Conservation (phyloP, 495 filamentous ascomycete genomes). For the Aspergillus baeticus region DNA sequence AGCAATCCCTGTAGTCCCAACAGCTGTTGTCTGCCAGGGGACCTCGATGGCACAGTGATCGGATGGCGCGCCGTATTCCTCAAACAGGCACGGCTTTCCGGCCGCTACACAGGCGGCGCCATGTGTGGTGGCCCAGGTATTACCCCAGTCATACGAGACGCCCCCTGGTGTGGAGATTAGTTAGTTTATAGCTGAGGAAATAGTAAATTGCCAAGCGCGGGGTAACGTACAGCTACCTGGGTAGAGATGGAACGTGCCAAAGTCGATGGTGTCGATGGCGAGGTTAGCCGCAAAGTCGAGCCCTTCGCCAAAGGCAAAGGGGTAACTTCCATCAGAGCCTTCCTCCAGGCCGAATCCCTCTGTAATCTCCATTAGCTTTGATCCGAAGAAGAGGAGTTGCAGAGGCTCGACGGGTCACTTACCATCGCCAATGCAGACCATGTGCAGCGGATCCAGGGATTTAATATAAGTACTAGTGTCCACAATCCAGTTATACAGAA, state of each 20-base stretch:
- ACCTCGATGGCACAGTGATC: constrained; percentile 45
- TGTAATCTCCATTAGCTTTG: not conserved
- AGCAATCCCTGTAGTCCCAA: constrained; percentile 49
- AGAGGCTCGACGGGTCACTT: not conserved
- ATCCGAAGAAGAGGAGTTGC: not conserved
- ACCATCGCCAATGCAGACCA: constrained; percentile 64
- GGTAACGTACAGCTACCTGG: constrained; percentile 50
- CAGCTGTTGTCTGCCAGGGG: constrained; percentile 57
- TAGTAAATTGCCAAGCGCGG: constrained; percentile 18
- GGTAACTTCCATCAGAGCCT: constrained; percentile 53
- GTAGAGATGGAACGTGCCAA: constrained; percentile 68
- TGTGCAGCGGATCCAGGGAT: constrained; percentile 60
- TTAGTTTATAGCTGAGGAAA: not conserved
- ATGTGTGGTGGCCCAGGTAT: constrained; percentile 62
- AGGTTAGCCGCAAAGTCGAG: constrained; percentile 64
- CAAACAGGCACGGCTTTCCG: constrained; percentile 66
- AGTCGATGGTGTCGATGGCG: constrained; percentile 58
- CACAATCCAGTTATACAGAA: constrained; percentile 63
- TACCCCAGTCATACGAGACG: constrained; percentile 43
- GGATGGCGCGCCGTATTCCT: constrained; percentile 61
- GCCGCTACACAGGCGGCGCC: constrained; percentile 51
- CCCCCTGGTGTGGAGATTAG: constrained; percentile 34
- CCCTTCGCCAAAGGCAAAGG: constrained; percentile 59
- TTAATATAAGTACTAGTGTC: constrained; percentile 63
- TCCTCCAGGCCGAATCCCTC: constrained; percentile 40